Percentiles rank a stretch among this genome's conserved stretches.
phyloP scores from a whole-genome alignment of 2,329 filamentous ascomycete genomes.

The Anthostomella pinea region DNA sequence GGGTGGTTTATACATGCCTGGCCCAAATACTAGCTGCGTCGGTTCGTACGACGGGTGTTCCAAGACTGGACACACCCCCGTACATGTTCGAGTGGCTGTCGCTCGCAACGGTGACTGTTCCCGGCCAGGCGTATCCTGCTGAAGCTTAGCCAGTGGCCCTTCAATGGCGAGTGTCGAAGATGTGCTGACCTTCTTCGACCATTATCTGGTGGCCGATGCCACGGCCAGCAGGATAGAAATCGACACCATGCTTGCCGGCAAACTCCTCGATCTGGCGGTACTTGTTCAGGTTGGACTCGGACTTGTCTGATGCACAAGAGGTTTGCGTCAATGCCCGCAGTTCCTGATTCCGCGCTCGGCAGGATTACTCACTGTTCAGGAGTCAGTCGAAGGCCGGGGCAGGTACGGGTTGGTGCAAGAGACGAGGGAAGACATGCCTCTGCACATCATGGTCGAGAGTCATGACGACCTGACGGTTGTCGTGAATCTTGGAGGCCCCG shows the following conservation, averaged over 20 bases:
- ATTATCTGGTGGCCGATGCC: slow-evolving; percentile 92
- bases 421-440: too few relatives aligned
- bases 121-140: slow-evolving; percentile 70
- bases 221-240: slow-evolving; percentile 72
- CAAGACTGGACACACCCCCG: slow-evolving; percentile 72
- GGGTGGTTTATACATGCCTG: too few relatives aligned
- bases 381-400: too few relatives aligned
- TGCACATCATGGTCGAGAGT: slow-evolving; percentile 44
- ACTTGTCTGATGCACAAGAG: too few relatives aligned
- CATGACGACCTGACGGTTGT: slow-evolving; percentile 74
- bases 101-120: slow-evolving; percentile 75
- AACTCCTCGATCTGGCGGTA: slow-evolving; percentile 81
- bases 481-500: slow-evolving; percentile 69
- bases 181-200: slow-evolving; percentile 68
- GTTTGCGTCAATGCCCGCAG: too few relatives aligned
- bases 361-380: too few relatives aligned
- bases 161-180: not conserved
- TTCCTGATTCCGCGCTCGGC: too few relatives aligned
- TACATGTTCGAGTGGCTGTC: slow-evolving; percentile 82
- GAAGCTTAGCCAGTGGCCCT: not conserved
- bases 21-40: slow-evolving; percentile 86
- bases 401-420: too few relatives aligned
- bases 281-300: slow-evolving; percentile 74
- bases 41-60: slow-evolving; percentile 80
- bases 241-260: slow-evolving; percentile 71